Conservation (phyloP, 805 yeast genomes). For the Schizosaccharomyces japonicus region DNA sequence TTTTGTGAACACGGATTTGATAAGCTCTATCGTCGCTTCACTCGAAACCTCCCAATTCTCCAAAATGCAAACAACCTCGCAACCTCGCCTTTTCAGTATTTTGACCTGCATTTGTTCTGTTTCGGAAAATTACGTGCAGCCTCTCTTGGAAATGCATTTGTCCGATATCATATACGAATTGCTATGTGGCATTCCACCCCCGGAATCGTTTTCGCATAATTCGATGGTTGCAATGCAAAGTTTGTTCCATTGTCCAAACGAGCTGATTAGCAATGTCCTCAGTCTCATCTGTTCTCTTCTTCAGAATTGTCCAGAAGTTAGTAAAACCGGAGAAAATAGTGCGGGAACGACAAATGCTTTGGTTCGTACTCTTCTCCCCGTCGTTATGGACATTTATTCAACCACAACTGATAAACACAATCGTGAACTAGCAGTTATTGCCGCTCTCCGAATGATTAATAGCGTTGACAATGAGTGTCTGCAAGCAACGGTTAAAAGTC, state of each 20-base stretch:
- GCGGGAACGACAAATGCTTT: neutral
- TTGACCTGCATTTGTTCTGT: neutral
- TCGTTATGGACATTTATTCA: neutral
- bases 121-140: neutral
- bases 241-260: neutral
- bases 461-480: neutral
- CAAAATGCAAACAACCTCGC: conserved; percentile 4
- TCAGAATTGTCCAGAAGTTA: too few species aligned
- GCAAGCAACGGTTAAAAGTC: neutral
- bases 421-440: neutral
- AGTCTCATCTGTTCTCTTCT: neutral
- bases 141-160: neutral
- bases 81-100: neutral
- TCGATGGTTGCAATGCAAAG: neutral
- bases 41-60: conserved; percentile 8
- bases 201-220: neutral
- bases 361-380: neutral
- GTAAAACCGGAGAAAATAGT: neutral
- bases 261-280: neutral
- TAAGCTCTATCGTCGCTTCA: conserved; percentile 11
- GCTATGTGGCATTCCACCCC: neutral
- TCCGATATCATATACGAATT: neutral
- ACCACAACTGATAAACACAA: neutral
- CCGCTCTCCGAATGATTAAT: neutral
- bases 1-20: conserved; percentile 19